Evolutionary conservation across 2,329 filamentous ascomycete species (phyloP), one percentile per base, ranked within the genome.

Genomic region (Sporothrix euskadiensis): DNA sequence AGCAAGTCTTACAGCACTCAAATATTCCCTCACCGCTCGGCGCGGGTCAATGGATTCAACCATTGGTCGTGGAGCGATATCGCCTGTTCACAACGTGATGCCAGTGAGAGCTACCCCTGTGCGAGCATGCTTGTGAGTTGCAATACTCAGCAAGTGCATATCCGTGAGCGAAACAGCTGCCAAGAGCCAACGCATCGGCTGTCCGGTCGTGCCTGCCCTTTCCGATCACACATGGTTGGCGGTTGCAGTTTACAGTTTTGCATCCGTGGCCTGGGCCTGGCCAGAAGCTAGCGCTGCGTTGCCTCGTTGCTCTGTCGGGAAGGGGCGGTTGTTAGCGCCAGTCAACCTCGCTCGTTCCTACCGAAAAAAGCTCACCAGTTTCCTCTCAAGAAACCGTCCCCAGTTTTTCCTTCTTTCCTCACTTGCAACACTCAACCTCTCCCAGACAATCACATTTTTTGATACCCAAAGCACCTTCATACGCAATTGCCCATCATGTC

Each of bases 401-500:
- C 54, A 39, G n/a, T 54, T 56, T 41, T 69, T 35, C n/a, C 57
- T 63, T 52, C 49, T 52, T 44, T 32, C 30, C 49, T 49, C 66
- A 19, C 41, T 41, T 56, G 22, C 68, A 70, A 71, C 44, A 26
- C 12, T 47, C 39, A 47, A 66, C 47, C 39, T 59, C 39, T 52
- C 12, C 59, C 56, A 41, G 41, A 16, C 61, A 44, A 44, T 47
- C 44, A 71, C n/a, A 54, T 49, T 68, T 69, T 41, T 59, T 44
- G 30, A 61, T 52, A 72, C 44, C 69, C 52, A 66, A n/a, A 59
- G 47, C 41, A 54, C 6, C n/a, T 22, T 16, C 30, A 26, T 30
- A 47, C 61, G 39, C 44, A 75, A 80, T 79, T 79, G 79, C 79
- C 85, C 88, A 93, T 81, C 80, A 97, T 97, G 94, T 88, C 91